phyloP scores from a whole-genome alignment of 139 green algal genomes.

The Spirogloea muscicola region DNA sequence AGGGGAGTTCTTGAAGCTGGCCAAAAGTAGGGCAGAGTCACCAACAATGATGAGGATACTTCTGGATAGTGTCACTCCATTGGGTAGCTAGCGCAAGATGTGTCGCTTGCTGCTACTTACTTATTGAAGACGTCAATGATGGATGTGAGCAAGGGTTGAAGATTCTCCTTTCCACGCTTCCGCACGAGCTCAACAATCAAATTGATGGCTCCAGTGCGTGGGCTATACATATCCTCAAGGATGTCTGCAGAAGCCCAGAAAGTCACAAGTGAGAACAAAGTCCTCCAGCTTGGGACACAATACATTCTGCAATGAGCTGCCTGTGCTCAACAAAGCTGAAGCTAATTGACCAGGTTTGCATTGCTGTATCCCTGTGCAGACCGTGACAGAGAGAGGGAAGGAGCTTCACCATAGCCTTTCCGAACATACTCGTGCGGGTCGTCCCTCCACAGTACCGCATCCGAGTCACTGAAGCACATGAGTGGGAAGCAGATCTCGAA shows the following conservation, averaged over 20 bases:
- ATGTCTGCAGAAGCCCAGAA: slow-evolving; percentile 71
- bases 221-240: slow-evolving; percentile 93
- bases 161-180: slow-evolving; percentile 30
- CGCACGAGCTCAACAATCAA: slow-evolving; percentile 70
- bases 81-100: too few species aligned
- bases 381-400: too few species aligned
- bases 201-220: slow-evolving; percentile 83
- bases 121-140: slow-evolving; percentile 40
- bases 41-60: too few species aligned
- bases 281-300: too few species aligned
- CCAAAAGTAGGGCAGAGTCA: neutral
- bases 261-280: too few species aligned
- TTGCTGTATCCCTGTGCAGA: too few species aligned
- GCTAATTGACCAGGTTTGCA: too few species aligned
- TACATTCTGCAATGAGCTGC: too few species aligned
- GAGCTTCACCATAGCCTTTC: slow-evolving; percentile 68
- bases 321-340: too few species aligned
- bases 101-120: slow-evolving; percentile 1
- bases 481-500: slow-evolving; percentile 81
- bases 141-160: slow-evolving; percentile 5
- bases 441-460: slow-evolving; percentile 84
- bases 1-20: slow-evolving; percentile 38
- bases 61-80: too few species aligned
- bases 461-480: slow-evolving; percentile 83
- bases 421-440: slow-evolving; percentile 96